phyloP scores from a whole-genome alignment of 1,139 yeast genomes.

The Pichia sp. region DNA sequence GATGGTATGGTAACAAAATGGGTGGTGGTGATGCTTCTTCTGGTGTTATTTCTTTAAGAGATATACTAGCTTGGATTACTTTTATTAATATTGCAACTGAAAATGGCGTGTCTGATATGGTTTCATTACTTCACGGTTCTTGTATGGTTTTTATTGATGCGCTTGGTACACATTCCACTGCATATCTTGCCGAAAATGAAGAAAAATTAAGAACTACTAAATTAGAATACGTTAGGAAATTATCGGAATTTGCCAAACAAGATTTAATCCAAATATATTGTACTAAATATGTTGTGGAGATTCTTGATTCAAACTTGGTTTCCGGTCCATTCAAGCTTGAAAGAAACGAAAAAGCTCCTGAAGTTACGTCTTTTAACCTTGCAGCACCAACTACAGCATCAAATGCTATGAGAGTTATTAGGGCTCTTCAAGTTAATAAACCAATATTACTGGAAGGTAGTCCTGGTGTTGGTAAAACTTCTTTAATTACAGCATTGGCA shows the following conservation, averaged over 20 bases:
- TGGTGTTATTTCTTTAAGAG: constrained; percentile 87
- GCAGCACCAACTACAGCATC: constrained; percentile 89
- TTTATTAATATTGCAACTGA: constrained; percentile 51
- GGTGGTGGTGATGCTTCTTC: constrained; percentile 70
- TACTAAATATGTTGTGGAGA: constrained; percentile 27
- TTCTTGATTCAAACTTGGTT: constrained; percentile 31
- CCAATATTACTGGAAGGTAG: constrained; percentile 94
- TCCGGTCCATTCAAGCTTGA: constrained; percentile 51
- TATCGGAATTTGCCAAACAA: constrained; percentile 41
- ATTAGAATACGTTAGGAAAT: constrained; percentile 46
- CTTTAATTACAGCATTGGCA: constrained; percentile 84
- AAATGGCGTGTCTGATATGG: constrained; percentile 29
- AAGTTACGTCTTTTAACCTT: constrained; percentile 52
- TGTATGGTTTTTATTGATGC: constrained; percentile 94
- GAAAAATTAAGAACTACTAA: constrained; percentile 46
- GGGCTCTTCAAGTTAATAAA: constrained; percentile 88
- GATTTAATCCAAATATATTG: constrained; percentile 37
- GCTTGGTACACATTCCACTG: constrained; percentile 84
- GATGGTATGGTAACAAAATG: constrained; percentile 70
- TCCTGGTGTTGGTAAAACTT: constrained; percentile 98
- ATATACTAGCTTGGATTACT: constrained; percentile 87
- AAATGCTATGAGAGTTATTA: constrained; percentile 80
- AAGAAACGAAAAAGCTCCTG: constrained; percentile 26
- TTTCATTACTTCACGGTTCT: constrained; percentile 77
- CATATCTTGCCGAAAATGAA: constrained; percentile 69